These are phyloP conservation scores for Tetracentron sinense DNA, from an alignment of 164 flowering plant genomes.

Conservation along the genomic window DNA sequence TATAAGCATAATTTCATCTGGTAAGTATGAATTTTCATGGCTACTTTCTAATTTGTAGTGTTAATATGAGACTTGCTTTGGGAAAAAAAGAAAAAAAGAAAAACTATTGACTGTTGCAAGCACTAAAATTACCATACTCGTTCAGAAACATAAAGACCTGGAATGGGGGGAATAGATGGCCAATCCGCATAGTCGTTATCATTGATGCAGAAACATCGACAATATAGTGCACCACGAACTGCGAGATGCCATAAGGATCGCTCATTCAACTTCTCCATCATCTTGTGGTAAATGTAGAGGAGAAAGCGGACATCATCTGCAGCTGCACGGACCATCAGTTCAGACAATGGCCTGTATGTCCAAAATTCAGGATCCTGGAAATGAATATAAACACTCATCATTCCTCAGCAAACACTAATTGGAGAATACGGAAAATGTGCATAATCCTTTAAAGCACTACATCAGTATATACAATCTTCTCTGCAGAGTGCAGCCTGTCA, in stretches of 20 bases:
- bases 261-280: slow-evolving; percentile 70
- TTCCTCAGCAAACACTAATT: neutral
- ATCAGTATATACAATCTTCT: too few species aligned
- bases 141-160: slow-evolving; percentile 46
- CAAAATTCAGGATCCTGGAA: slow-evolving; percentile 85
- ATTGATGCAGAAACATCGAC: slow-evolving; percentile 83
- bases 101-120: neutral
- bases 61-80: neutral
- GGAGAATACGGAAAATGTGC: neutral
- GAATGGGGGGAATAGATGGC: slow-evolving; percentile 72
- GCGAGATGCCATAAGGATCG: slow-evolving; percentile 76
- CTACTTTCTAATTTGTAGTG: neutral
- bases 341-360: slow-evolving; percentile 84
- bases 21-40: neutral
- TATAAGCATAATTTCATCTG: neutral
- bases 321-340: slow-evolving; percentile 88
- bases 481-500: too few species aligned
- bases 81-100: neutral
- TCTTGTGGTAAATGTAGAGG: slow-evolving; percentile 68
- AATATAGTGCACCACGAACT: slow-evolving; percentile 78
- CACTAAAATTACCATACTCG: slow-evolving; percentile 2
- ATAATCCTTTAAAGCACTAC: neutral
- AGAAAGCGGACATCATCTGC: slow-evolving; percentile 98
- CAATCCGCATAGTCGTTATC: slow-evolving; percentile 72
- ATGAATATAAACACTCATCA: slow-evolving; percentile 14